Evolutionary conservation across 352 stramenopile species (phyloP).

Genomic region (Phytophthora vignae): DNA sequence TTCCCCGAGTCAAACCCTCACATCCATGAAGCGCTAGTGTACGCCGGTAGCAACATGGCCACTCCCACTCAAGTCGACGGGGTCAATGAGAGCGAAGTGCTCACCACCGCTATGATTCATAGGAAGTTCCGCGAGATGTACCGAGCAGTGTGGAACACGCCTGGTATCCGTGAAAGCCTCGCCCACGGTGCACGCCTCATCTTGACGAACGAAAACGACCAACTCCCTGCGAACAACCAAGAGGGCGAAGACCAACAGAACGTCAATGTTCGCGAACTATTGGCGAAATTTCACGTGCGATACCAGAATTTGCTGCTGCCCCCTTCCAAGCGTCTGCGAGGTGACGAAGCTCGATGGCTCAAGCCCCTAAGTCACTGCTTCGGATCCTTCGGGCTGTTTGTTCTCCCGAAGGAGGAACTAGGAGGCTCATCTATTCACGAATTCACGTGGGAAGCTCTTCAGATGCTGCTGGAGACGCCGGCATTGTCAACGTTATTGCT

Average conservation of each 20-base stretch:
- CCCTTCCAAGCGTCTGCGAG: conserved; percentile 46
- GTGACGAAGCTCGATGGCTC: conserved; percentile 11
- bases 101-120: conserved; percentile 16
- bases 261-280: conserved; percentile 26
- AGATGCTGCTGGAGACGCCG: conserved; percentile 47
- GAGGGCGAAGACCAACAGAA: conserved; percentile 30
- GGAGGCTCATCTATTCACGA: conserved; percentile 25
- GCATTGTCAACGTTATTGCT: conserved; percentile 45
- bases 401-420: conserved; percentile 40
- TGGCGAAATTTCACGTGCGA: conserved; percentile 45
- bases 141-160: conserved; percentile 63
- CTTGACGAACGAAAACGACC: conserved; percentile 46
- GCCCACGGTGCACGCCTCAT: conserved; percentile 59
- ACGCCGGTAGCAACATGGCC: conserved; percentile 24
- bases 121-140: conserved; percentile 60
- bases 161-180: conserved; percentile 55
- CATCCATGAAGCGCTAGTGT: conserved; percentile 35
- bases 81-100: background rate
- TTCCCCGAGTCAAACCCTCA: conserved; percentile 42
- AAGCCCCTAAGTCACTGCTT: conserved; percentile 49
- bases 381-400: conserved; percentile 59
- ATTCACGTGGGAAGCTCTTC: conserved; percentile 41
- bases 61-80: background rate
- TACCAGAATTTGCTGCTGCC: conserved; percentile 65
- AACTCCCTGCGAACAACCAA: conserved; percentile 19